Evolutionary conservation across 139 green algal species (phyloP).

Genomic region (Tetradesmus obliquus): DNA sequence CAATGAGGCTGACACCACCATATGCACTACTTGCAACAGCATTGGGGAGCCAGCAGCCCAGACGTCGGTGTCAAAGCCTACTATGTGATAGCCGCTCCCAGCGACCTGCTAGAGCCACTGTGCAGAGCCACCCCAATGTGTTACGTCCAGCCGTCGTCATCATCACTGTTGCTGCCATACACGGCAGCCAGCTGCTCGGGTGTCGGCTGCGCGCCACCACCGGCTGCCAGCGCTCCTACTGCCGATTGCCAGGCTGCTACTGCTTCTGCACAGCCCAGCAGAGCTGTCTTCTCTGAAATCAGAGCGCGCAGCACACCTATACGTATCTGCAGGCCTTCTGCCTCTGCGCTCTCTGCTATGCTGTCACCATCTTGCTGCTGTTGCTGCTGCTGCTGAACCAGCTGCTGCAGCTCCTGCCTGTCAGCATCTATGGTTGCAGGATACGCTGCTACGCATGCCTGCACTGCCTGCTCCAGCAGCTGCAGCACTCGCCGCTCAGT

Average conservation of each 20-base stretch:
- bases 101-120: no score
- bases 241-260: conserved; percentile 39
- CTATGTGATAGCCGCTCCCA: no score
- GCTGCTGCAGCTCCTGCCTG: conserved; percentile 41
- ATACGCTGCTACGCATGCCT: conserved; percentile 39
- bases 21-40: conserved; percentile 59
- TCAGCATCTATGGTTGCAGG: conserved; percentile 52
- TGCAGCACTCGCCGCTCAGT: conserved; percentile 52
- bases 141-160: neutral
- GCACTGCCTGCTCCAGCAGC: conserved; percentile 8
- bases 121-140: no score
- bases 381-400: neutral
- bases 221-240: conserved; percentile 27
- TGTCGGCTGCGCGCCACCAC: neutral
- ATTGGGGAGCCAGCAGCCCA: neutral
- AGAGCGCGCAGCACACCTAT: conserved; percentile 39
- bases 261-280: conserved; percentile 17
- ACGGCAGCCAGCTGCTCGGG: conserved; percentile 21
- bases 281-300: conserved; percentile 48
- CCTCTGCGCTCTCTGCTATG: neutral
- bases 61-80: no score
- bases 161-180: neutral
- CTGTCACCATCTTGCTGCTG: conserved; percentile 4
- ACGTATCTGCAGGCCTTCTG: neutral
- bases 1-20: neutral